These are phyloP conservation scores for Tilletia setariae DNA, from an alignment of 1,284 basidiomycete genomes.

Conservation along the genomic window DNA sequence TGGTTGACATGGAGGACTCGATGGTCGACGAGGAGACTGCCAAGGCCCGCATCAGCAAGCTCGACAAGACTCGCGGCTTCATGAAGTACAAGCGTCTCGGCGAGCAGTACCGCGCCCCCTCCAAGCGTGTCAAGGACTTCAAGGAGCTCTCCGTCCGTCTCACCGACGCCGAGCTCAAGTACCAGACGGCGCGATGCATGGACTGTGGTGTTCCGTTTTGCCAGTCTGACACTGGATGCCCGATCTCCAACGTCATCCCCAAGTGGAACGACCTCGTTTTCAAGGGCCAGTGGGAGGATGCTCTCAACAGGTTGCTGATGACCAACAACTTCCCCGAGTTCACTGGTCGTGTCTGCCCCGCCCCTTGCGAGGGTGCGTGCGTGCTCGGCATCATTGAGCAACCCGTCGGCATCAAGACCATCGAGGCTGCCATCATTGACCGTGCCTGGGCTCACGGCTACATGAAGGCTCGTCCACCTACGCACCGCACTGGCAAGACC, in stretches of 20 bases:
- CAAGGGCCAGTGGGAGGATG: constrained; percentile 52
- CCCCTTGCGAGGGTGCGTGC: constrained; percentile 51
- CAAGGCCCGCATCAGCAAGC: constrained; percentile 44
- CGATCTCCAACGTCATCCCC: constrained; percentile 51
- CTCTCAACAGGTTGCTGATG: constrained; percentile 47
- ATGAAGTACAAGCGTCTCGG: constrained; percentile 53
- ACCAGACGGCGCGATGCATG: constrained; percentile 53
- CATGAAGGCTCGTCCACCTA: constrained; percentile 47
- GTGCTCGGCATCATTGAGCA: constrained; percentile 49
- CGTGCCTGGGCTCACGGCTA: constrained; percentile 48
- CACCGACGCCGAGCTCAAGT: constrained; percentile 50
- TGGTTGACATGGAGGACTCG: constrained; percentile 49
- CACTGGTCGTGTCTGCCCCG: constrained; percentile 52
- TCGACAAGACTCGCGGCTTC: constrained; percentile 52
- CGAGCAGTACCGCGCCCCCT: constrained; percentile 48
- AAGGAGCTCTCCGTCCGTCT: constrained; percentile 50
- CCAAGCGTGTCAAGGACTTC: constrained; percentile 49
- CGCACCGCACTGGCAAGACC: constrained; percentile 51
- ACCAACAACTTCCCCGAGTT: constrained; percentile 54
- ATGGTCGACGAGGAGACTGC: constrained; percentile 51
- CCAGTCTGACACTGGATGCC: constrained; percentile 51
- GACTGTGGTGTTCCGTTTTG: constrained; percentile 54
- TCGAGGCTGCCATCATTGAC: constrained; percentile 53
- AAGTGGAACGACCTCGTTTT: constrained; percentile 54
- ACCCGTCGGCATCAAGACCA: constrained; percentile 51